Conservation (phyloP, 2,329 filamentous ascomycete genomes). For the Arthroderma sp. region DNA sequence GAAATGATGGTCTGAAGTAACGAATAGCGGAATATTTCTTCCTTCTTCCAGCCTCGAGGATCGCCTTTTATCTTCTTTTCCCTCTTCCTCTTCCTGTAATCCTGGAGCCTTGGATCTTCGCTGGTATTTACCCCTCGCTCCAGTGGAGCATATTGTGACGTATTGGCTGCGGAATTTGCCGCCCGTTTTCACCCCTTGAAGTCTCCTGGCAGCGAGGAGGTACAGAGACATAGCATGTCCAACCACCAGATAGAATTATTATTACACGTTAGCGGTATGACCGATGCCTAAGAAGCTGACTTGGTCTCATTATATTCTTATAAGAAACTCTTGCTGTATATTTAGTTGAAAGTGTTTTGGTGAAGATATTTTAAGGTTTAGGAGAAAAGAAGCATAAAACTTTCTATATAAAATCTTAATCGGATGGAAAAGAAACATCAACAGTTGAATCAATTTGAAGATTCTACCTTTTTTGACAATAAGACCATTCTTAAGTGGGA, state of each 20-base stretch:
- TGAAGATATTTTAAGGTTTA: neutral
- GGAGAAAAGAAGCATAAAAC: neutral
- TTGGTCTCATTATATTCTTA: too few species aligned
- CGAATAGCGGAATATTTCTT: neutral
- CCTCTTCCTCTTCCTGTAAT: neutral
- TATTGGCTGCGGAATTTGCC: conserved; percentile 1
- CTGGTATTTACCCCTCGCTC: neutral
- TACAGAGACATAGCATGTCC: neutral
- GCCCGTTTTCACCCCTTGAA: neutral
- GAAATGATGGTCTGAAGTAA: neutral
- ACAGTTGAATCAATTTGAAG: too few species aligned
- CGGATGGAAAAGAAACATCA: neutral
- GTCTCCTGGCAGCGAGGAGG: neutral
- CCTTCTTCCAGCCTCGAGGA: neutral
- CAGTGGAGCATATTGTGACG: neutral
- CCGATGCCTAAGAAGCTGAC: too few species aligned
- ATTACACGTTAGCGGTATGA: too few species aligned
- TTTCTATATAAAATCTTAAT: neutral
- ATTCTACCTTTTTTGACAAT: neutral
- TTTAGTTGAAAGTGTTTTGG: neutral
- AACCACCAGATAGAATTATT: neutral
- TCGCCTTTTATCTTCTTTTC: neutral
- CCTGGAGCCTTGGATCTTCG: neutral
- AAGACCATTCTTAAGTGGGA: too few species aligned
- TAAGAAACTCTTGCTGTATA: too few species aligned